Base-by-base conservation (phyloP, 176 grass and related monocot species). In the Thinopyrum elongatum region DNA sequence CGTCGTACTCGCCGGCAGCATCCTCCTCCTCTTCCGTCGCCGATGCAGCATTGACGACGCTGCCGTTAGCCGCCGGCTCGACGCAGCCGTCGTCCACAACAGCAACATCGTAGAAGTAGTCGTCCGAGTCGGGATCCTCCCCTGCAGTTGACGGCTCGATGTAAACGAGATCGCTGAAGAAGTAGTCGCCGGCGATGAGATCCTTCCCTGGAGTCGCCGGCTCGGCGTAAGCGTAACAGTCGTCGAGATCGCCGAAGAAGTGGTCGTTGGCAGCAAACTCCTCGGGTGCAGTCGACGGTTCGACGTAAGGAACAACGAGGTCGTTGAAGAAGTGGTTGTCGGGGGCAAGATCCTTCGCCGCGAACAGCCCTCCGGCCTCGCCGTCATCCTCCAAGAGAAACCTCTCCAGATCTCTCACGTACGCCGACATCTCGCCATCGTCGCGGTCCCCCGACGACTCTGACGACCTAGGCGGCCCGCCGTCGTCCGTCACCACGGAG, bases 371-470 rank as follows among this genome's bases (percentile, higher is more conserved):
- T 30, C 30, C 69, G 42, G 4, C 29, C 29, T 17, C 63, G 16
- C 22, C 23, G 33, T 30, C 33, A 19, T 85, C 58, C 59, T 15
- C 27, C 31, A 85, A 19, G 25, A 87, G 79, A 1, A 80, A 66
- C 44, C 68, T 70, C 87, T 89, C 76, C 31, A 89, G 42, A 5
- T 85, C 82, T 58, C 17, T 6, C 17, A 80, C 42, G 33, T 58
- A 84, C 2, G 17, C 41, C n/a, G 66, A 84, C 31, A 80, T 25
- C 57, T 8, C 31, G 38, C 66, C 41, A 0, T 22, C n/a, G 1
- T 15, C 38, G 12, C 12, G 11, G 15, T 44, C 75, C 7, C 26
- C 44, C 1, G 9, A 4, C 7, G 21, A 1, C 10, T 26, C 19
- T 12, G 71, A 4, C 1, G 55, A 1, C 22, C 6, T 1, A 38